These are phyloP conservation scores for Yamadazyma dendronema DNA, from an alignment of 1,139 yeast species.

Conservation along the genomic window DNA sequence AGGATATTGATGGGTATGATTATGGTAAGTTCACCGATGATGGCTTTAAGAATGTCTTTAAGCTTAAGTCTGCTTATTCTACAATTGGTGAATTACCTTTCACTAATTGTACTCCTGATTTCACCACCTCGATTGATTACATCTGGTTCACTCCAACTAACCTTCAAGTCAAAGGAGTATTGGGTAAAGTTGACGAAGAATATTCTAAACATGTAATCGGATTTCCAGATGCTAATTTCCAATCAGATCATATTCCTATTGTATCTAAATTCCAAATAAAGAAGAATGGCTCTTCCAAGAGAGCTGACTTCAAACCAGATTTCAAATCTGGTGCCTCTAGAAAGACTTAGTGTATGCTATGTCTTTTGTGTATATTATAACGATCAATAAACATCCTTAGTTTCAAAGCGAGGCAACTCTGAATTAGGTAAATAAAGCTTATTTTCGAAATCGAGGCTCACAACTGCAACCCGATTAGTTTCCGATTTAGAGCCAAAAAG, in stretches of 20 bases:
- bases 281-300: slow-evolving; percentile 35
- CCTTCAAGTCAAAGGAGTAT: slow-evolving; percentile 77
- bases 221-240: slow-evolving; percentile 90
- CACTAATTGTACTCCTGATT: slow-evolving; percentile 90
- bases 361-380: slow-evolving; percentile 13
- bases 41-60: slow-evolving; percentile 80
- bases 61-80: slow-evolving; percentile 82
- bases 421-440: not conserved
- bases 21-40: slow-evolving; percentile 91
- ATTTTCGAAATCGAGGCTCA: not conserved
- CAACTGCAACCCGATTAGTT: too few relatives aligned
- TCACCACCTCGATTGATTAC: slow-evolving; percentile 91
- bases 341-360: slow-evolving; percentile 32
- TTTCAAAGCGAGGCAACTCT: not conserved
- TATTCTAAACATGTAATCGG: slow-evolving; percentile 81
- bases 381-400: slow-evolving; percentile 4
- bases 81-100: slow-evolving; percentile 87
- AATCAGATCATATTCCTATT: slow-evolving; percentile 91
- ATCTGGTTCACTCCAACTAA: slow-evolving; percentile 87
- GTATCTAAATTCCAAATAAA: slow-evolving; percentile 74
- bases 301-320: slow-evolving; percentile 51
- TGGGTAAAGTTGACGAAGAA: slow-evolving; percentile 80
- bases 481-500: too few relatives aligned
- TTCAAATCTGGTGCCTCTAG: slow-evolving; percentile 51
- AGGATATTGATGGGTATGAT: slow-evolving; percentile 80